A percentile compares a stretch with the other conserved stretches of the same genome.
phyloP scores from a whole-genome alignment of 805 yeast species.

The Lipomyces orientalis region DNA sequence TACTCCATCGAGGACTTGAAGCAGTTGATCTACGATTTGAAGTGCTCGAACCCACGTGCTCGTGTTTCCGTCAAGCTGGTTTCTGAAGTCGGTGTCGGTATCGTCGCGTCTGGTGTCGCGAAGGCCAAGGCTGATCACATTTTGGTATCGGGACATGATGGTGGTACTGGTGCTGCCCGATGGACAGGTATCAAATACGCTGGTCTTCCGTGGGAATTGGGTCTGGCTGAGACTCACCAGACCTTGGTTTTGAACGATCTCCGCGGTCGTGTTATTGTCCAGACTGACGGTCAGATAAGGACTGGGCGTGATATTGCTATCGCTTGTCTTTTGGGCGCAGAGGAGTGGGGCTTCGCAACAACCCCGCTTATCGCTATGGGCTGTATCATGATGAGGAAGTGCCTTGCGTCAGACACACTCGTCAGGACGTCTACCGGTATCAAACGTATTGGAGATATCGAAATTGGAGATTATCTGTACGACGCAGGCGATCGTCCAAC shows the following conservation, averaged over 20 bases:
- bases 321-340: constrained; percentile 96
- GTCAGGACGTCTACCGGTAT: too few relatives aligned
- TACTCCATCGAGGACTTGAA: constrained; percentile 97
- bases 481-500: too few relatives aligned
- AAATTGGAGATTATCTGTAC: too few relatives aligned
- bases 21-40: constrained; percentile 93
- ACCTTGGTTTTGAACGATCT: constrained; percentile 93
- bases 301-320: constrained; percentile 97
- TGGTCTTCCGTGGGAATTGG: constrained; percentile 98
- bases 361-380: constrained; percentile 97
- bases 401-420: too few relatives aligned
- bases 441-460: too few relatives aligned
- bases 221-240: constrained; percentile 97
- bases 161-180: constrained; percentile 99
- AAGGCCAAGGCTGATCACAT: constrained; percentile 98
- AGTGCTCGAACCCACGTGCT: constrained; percentile 96
- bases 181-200: constrained; percentile 97
- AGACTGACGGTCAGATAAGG: constrained; percentile 98
- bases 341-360: constrained; percentile 98
- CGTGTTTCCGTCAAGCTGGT: constrained; percentile 96
- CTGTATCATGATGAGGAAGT: constrained; percentile 94
- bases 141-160: constrained; percentile 95
- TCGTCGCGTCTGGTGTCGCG: constrained; percentile 98
- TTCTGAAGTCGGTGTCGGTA: constrained; percentile 98
- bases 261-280: constrained; percentile 93